A percentile compares a stretch with the other conserved stretches of the same genome.
Evolutionary conservation across 805 yeast genomes (phyloP).

Genomic region (Starmera pachycereana): DNA sequence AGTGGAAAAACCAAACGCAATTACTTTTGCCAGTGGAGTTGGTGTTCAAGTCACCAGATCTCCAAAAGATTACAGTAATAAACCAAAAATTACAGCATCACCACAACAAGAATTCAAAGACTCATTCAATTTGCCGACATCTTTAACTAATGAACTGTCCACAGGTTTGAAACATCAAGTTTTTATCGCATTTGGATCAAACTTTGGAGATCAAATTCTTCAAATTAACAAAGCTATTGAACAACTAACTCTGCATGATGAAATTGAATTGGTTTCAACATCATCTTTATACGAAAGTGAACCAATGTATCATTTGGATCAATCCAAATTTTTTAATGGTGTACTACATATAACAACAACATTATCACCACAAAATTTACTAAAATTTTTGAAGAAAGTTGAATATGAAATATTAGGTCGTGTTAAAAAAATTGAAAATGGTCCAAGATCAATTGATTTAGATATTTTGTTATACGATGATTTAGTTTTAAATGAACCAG

Average conservation of each 20-base stretch:
- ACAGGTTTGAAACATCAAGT: constrained; percentile 37
- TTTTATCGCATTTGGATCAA: constrained; percentile 84
- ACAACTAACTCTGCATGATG: constrained; percentile 27
- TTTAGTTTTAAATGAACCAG: constrained; percentile 40
- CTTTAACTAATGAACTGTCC: constrained; percentile 22
- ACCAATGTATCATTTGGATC: constrained; percentile 86
- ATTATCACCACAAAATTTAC: constrained; percentile 53
- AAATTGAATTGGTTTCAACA: constrained; percentile 37
- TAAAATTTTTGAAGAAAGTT: constrained; percentile 55
- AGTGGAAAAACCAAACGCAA: constrained; percentile 83
- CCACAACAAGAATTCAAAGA: constrained; percentile 1
- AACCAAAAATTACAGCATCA: constrained; percentile 6
- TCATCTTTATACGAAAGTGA: constrained; percentile 81
- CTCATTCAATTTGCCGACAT: constrained; percentile 12
- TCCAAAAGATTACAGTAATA: constrained; percentile 27
- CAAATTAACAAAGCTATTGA: constrained; percentile 51
- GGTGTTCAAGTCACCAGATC: constrained; percentile 66
- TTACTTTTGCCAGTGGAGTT: constrained; percentile 79
- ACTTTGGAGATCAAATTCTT: constrained; percentile 58
- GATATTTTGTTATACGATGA: constrained; percentile 65
- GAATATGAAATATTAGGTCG: constrained; percentile 67
- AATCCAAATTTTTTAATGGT: constrained; percentile 77
- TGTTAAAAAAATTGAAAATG: constrained; percentile 74
- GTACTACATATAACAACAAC: constrained; percentile 56
- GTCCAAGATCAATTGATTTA: constrained; percentile 86